phyloP scores from a whole-genome alignment of 2,329 filamentous ascomycete genomes.

The Sporothrix inflata region DNA sequence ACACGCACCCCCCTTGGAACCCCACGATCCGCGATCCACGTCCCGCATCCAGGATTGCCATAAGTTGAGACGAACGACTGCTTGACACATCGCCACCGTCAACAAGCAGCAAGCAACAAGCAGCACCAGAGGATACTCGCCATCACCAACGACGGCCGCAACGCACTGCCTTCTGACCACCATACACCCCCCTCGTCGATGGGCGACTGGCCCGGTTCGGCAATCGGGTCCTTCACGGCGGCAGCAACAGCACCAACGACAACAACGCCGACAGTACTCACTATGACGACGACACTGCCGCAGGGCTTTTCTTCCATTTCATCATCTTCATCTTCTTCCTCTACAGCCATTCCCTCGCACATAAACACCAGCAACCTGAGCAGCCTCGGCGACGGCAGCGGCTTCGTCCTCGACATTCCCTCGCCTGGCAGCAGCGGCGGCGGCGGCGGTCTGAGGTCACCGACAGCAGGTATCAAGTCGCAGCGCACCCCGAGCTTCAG shows the following conservation, averaged over 20 bases:
- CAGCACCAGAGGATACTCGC: not conserved
- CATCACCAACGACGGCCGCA: not conserved
- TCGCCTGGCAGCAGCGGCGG: conserved; percentile 46
- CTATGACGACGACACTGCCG: conserved; percentile 42
- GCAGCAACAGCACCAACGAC: not conserved
- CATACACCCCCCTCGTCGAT: conserved; percentile 48
- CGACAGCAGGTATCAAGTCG: conserved; percentile 49
- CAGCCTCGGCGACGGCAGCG: conserved; percentile 44
- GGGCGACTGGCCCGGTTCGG: conserved; percentile 55
- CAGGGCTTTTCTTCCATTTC: conserved; percentile 49
- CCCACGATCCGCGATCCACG: conserved; percentile 15
- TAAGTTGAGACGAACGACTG: conserved; percentile 19
- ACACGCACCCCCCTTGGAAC: not conserved
- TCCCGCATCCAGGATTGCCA: conserved; percentile 5
- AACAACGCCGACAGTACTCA: conserved; percentile 26
- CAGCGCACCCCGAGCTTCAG: conserved; percentile 56
- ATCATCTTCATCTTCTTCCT: conserved; percentile 32
- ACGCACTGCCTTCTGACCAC: not conserved
- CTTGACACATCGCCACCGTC: conserved; percentile 14
- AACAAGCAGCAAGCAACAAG: not conserved
- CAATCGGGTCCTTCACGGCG: conserved; percentile 38
- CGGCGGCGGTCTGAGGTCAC: conserved; percentile 53
- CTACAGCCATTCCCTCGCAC: conserved; percentile 5
- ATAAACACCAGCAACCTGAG: not conserved
- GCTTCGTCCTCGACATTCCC: conserved; percentile 54